Percentiles rank a stretch among this genome's conserved stretches.
Evolutionary conservation across 2,329 filamentous ascomycete species (phyloP).

Genomic region (Hypoxylon sp.): DNA sequence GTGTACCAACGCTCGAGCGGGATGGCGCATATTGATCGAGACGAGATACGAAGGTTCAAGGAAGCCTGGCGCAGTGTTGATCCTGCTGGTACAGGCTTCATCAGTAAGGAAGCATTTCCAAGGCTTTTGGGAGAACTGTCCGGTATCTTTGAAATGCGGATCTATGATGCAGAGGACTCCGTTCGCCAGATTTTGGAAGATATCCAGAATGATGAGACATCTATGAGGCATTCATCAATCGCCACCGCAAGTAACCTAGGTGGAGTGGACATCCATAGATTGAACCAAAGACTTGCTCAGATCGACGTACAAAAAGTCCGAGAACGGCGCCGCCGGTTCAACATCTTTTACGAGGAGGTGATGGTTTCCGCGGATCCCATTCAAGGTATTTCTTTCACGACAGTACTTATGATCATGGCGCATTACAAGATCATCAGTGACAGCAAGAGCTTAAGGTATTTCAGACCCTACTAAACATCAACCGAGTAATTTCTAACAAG

Average conservation of each 20-base stretch:
- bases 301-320: slow-evolving; percentile 85
- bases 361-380: slow-evolving; percentile 93
- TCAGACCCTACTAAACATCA: slow-evolving; percentile 37
- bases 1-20: slow-evolving; percentile 97
- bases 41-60: slow-evolving; percentile 97
- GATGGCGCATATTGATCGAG: slow-evolving; percentile 89
- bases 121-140: slow-evolving; percentile 91
- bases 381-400: slow-evolving; percentile 90
- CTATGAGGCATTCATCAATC: slow-evolving; percentile 69
- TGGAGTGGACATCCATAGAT: slow-evolving; percentile 79
- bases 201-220: slow-evolving; percentile 72
- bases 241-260: slow-evolving; percentile 66
- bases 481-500: slow-evolving; percentile 50
- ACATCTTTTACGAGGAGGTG: slow-evolving; percentile 97
- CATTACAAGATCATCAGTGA: slow-evolving; percentile 99
- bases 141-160: slow-evolving; percentile 96
- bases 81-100: slow-evolving; percentile 90
- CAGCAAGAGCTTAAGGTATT: slow-evolving; percentile 89
- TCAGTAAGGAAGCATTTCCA: slow-evolving; percentile 90
- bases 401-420: slow-evolving; percentile 93
- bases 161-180: slow-evolving; percentile 92
- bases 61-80: slow-evolving; percentile 98
- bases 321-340: slow-evolving; percentile 82
- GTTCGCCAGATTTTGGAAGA: slow-evolving; percentile 90
- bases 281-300: slow-evolving; percentile 79